These are phyloP conservation scores for Senna tora DNA, from an alignment of 306 rosid species.

Conservation along the genomic window DNA sequence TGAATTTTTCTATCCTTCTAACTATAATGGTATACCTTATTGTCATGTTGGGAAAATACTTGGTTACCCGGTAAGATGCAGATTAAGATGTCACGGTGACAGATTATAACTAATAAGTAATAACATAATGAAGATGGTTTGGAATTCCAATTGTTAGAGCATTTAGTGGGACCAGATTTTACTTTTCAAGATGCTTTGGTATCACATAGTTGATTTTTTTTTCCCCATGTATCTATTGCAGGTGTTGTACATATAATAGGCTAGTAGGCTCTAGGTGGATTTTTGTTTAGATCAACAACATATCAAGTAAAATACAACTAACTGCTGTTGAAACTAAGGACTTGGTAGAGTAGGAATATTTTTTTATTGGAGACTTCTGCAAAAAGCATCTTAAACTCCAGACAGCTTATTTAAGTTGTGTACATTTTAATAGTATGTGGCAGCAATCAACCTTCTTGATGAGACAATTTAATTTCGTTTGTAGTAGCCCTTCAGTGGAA, in stretches of 20 bases:
- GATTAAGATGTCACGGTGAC: background rate
- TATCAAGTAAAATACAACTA: background rate
- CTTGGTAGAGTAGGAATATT: slow-evolving; percentile 19
- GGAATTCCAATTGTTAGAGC: background rate
- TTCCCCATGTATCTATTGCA: slow-evolving; percentile 13
- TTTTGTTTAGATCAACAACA: slow-evolving; percentile 13
- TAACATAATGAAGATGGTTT: slow-evolving; percentile 3
- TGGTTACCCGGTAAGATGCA: background rate
- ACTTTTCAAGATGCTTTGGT: background rate
- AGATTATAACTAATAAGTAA: slow-evolving; percentile 16
- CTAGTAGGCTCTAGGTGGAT: background rate
- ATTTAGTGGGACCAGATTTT: slow-evolving; percentile 9
- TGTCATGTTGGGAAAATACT: slow-evolving; percentile 13
- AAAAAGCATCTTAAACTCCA: background rate
- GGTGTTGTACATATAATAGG: background rate
- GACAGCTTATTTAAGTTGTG: slow-evolving; percentile 3
- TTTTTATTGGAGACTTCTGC: slow-evolving; percentile 19
- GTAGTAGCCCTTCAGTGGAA: background rate
- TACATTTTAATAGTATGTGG: background rate
- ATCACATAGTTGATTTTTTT: background rate
- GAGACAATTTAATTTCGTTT: background rate
- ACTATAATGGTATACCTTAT: background rate
- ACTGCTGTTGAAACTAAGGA: slow-evolving; percentile 23
- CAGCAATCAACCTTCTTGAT: background rate
- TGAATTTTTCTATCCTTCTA: background rate